Evolutionary conservation across 73 alveolate species (phyloP).

Genomic region (Paramecium sonneborni): DNA sequence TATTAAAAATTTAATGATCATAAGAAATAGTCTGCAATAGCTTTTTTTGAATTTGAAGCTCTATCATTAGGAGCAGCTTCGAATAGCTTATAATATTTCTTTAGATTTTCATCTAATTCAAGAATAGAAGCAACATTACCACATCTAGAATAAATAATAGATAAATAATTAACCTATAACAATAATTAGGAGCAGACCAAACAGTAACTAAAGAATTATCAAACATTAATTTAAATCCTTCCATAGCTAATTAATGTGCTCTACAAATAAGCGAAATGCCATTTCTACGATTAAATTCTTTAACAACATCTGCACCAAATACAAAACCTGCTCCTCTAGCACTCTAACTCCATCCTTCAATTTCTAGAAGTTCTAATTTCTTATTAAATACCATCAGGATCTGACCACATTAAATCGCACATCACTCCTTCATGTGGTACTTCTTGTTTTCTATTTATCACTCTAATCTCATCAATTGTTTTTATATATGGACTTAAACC

Average conservation of each 20-base stretch:
- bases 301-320: slow-evolving; percentile 93
- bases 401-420: slow-evolving; percentile 96
- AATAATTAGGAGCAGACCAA: slow-evolving; percentile 97
- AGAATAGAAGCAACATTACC: slow-evolving; percentile 98
- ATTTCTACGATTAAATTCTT: slow-evolving; percentile 83
- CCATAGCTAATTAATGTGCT: slow-evolving; percentile 98
- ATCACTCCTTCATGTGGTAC: slow-evolving; percentile 96
- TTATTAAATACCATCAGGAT: slow-evolving; percentile 87
- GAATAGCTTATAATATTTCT: slow-evolving; percentile 86
- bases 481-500: slow-evolving; percentile 86
- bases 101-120: slow-evolving; percentile 93
- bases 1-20: slow-evolving; percentile 30
- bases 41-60: slow-evolving; percentile 49
- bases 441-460: slow-evolving; percentile 87
- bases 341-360: slow-evolving; percentile 88
- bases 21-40: slow-evolving; percentile 63
- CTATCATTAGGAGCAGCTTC: slow-evolving; percentile 94
- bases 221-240: slow-evolving; percentile 94
- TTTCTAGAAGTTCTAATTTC: slow-evolving; percentile 44
- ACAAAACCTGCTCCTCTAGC: slow-evolving; percentile 98
- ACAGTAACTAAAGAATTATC: slow-evolving; percentile 91
- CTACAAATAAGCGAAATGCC: slow-evolving; percentile 88
- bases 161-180: slow-evolving; percentile 72
- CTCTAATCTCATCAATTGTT: slow-evolving; percentile 49
- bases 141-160: slow-evolving; percentile 76